Evolutionary conservation across 2,329 filamentous ascomycete species (phyloP), one percentile per base, ranked within the genome.

Genomic region (Tolypocladium cylindrosporum): DNA sequence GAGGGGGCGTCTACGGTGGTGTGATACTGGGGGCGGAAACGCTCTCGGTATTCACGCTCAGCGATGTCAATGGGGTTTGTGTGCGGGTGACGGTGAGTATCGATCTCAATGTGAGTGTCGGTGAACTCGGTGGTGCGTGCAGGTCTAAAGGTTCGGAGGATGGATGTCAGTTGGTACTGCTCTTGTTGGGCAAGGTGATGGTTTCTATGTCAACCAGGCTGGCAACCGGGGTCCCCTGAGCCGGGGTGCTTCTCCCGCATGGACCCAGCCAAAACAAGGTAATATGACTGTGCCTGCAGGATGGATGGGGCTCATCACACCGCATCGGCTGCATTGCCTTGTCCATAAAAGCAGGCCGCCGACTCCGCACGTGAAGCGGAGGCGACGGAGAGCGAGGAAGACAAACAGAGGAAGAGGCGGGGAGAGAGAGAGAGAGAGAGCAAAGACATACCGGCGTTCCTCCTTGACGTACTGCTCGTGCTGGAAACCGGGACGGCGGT

Each of bases 401-500:
- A 59, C 3, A 39, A n/a, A 40, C 10, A 56, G 48, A 42, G n/a
- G 34, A 59, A 43, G 57, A 59, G 57, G 59, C 24, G 24, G 24
- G 24, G 24, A 27, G 55, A 50, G 56, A 62, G 14, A 59, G 60
- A 19, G 54, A 60, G 60, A 51, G 53, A 59, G 54, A 59, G 62
- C 57, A 48, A 55, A 42, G 40, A 78, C 80, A 74, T 67, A 85
- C 82, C 76, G 79, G 72, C 72, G 74, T 64, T 84, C 77, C 69
- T 84, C 77, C 64, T 72, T 74, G 62, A 72, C 68, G 68, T 71
- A 68, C 71, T 77, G 75, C 71, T 83, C 77, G 65, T 79, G 76
- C 70, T 79, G 79, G 77, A 79, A 79, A 71, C 81, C 83, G 80
- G 87, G 84, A 83, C 86, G 87, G 80, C 81, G 86, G 79, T 86